Evolutionary conservation across 805 yeast genomes (phyloP), one percentile per base, ranked within the genome.

Genomic region (Candida namnaoensis): DNA sequence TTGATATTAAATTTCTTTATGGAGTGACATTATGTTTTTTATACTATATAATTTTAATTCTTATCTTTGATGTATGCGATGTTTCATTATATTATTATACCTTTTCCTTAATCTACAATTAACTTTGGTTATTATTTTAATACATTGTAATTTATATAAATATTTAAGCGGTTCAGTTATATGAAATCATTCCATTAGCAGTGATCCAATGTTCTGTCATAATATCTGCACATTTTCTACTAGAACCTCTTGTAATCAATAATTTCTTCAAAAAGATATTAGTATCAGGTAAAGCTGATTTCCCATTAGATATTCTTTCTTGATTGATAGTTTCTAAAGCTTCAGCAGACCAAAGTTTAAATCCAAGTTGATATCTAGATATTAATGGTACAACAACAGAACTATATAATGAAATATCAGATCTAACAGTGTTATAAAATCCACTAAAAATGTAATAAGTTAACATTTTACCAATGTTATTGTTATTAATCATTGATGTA

Each of bases 191-290:
- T 1, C 82, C 81, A 47, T 80, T 82, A 24, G 69, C 65, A 27
- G 71, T 68, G 23, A 81, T 59, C 90, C 90, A 83, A 59, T 81
- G 78, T 40, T 71, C 74, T 43, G 78, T 72, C 11, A 83, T 62
- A 1, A 78, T 66, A 19, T 71, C 78, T 39, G 76, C 71, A 3
- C 82, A 79, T 34, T 71, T 71, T 48, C 87, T 64, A 5, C 44
- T 35, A 35, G 75, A 75, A 2, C 90, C 90, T 51, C 88, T 70
- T 1, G 88, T 80, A 2, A 80, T 44, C 58, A 77, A 52, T 28
- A 83, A 49, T 53, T 78, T 80, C 47, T 72, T 77, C 19, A 78
- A 54, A 39, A 81, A 74, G 5, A 65, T 49, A 8, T 69, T 76
- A 40, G 69, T 65, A 2, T 48, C 56, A 30, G 37, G 50, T 32